Percentiles rank a stretch among this genome's conserved stretches.
Evolutionary conservation across 2,329 filamentous ascomycete genomes (phyloP).

Genomic region (Phialemonium atrogriseum): DNA sequence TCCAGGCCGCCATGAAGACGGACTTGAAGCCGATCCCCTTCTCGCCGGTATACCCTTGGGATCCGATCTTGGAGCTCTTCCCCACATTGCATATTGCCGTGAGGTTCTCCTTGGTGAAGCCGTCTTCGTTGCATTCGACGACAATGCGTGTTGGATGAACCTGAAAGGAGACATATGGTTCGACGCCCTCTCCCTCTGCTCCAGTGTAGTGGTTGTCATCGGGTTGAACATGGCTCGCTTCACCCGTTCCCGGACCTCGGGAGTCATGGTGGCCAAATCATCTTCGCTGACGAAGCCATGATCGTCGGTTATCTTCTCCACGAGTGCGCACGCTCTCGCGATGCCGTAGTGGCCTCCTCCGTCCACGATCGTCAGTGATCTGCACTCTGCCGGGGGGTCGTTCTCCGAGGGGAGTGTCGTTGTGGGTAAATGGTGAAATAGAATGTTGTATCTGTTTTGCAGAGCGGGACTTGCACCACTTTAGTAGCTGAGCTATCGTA

Average conservation of each 20-base stretch:
- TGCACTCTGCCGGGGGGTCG: no score
- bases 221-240: constrained; percentile 14
- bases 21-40: constrained; percentile 42
- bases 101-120: constrained; percentile 30
- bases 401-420: no score
- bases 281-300: constrained; percentile 15
- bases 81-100: constrained; percentile 32
- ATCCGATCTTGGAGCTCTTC: constrained; percentile 31
- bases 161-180: constrained; percentile 22
- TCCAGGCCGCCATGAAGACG: constrained; percentile 33
- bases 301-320: constrained; percentile 10
- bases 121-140: constrained; percentile 38
- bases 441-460: no score
- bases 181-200: constrained; percentile 7
- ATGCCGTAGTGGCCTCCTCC: no score
- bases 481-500: no score
- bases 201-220: constrained; percentile 35
- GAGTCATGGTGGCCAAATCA: constrained; percentile 4
- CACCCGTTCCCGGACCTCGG: constrained; percentile 7
- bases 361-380: no score
- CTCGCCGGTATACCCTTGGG: constrained; percentile 33
- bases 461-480: no score
- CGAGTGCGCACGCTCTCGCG: no score
- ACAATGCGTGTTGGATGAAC: constrained; percentile 26
- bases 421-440: no score